phyloP scores from a whole-genome alignment of 345 rosid species.

The Salix koriyanagi region DNA sequence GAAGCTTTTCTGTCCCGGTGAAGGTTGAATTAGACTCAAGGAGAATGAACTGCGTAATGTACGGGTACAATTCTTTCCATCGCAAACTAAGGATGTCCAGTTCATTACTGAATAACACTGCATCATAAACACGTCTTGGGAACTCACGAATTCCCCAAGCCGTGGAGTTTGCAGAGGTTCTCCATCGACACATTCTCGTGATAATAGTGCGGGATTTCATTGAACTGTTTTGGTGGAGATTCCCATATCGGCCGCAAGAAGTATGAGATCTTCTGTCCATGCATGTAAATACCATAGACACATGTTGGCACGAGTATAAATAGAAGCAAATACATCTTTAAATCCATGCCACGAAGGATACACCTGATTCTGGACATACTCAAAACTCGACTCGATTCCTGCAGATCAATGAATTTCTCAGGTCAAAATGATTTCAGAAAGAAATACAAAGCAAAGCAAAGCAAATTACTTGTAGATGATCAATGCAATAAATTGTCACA shows the following conservation, averaged over 20 bases:
- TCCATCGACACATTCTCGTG: conserved; percentile 79
- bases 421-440: conserved; percentile 6
- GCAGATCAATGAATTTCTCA: conserved; percentile 18
- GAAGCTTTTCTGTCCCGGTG: conserved; percentile 62
- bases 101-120: conserved; percentile 77
- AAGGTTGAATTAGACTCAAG: conserved; percentile 81
- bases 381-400: conserved; percentile 73
- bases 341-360: conserved; percentile 82
- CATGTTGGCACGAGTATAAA: conserved; percentile 68
- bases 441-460: background rate
- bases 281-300: conserved; percentile 54
- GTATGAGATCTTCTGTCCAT: conserved; percentile 76
- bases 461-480: background rate
- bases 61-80: conserved; percentile 82
- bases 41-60: conserved; percentile 69
- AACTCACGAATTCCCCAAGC: conserved; percentile 81
- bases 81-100: conserved; percentile 63
- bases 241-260: conserved; percentile 85
- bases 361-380: conserved; percentile 88
- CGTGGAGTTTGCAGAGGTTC: conserved; percentile 75
- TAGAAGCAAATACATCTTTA: conserved; percentile 62
- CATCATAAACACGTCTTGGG: conserved; percentile 83
- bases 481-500: background rate
- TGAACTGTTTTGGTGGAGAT: conserved; percentile 74
- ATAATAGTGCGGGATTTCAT: conserved; percentile 73